Evolutionary conservation across 495 filamentous ascomycete species (phyloP), one percentile per base, ranked within the genome.

Genomic region (Aspergillus leporis): DNA sequence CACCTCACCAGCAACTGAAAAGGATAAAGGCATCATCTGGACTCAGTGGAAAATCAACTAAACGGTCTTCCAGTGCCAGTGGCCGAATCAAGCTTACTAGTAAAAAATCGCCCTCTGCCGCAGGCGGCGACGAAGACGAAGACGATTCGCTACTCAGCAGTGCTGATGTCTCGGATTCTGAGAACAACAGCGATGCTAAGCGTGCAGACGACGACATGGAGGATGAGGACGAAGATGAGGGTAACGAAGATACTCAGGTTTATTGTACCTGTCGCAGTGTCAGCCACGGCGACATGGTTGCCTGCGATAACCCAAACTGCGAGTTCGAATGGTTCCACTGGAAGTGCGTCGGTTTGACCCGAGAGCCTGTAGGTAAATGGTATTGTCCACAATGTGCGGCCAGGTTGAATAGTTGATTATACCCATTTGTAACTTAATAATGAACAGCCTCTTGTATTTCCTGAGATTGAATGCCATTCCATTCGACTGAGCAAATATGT

Each of bases 291-390:
- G 90, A 97, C 68, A 98, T 98, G 94, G 93, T 98, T 31, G 94
- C 92, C 4, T 98, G 94, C 74, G 94, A 98, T 75, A 97, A 98
- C 63, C 88, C 91, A 46, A 81, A 87, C 56, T 98, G 94, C 77
- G 85, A 88, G 23, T 94, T 86, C 71, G 93, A 98, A 76, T 98
- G 94, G 94, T 98, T 98, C 74, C 94, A 98, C 78, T 98, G 93
- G 92, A 87, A 81, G 61, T 98, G 94, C 69, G 93, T 98, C 51
- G 90, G 91, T 2, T 78, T 98, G 61, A 93, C 87, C 61, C 85
- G 85, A 57, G 93, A 98, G 73, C 94, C 94, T 3, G 85, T 85
- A 51, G 94, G 93, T 21, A 92, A 86, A 47, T 98, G 94, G 94
- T 93, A 89, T 68, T 98, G 94, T 74, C 89, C 89, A 36, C 81